Base-by-base conservation (phyloP, 768 basidiomycete species). In the Termitomyces sp. region DNA sequence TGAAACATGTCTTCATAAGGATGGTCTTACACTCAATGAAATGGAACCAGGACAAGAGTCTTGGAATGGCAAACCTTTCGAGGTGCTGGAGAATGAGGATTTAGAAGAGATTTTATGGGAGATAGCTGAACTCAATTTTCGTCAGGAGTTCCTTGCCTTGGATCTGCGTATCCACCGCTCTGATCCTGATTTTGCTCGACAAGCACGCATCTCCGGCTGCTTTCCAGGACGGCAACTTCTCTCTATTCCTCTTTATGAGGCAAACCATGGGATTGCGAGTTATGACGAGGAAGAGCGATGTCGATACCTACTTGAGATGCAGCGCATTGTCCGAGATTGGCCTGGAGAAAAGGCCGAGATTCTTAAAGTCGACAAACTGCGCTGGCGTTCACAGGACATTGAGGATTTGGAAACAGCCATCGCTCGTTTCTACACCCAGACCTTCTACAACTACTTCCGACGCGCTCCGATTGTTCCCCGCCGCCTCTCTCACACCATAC, bases 101-200 rank as follows among this genome's bases (percentile, higher is more conserved):
- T 52, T 40, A 2, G 60, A 64, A 24, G 51, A 66, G 22, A 46
- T 72, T 40, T 28, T 69, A 7, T 70, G 63, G 65, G 61, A 69
- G 48, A 24, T 70, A 0, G 58, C 57, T 4, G 63, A 71, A 36
- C 61, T 66, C 13, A 65, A 65, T 20, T 71, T 69, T 46, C 24
- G 54, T 2, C 68, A 62, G 40, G 64, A 70, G 32, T 56, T 71
- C 9, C 52, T 61, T 15, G 62, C 67, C 11, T 65, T 73, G 2
- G 59, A 73, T 28, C 44, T 39, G 3, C 40, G 60, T 12, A 65
- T 63, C 3, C n/a, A 54, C 16, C 1, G 2, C 13, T 53, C 51
- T 36, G 13, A 20, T 20, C 35, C 33, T 20, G 13, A 12, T 13
- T 32, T 22, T 22, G 20, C 4, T n/a, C 64, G 66, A 55, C 55